Evolutionary conservation across 352 stramenopile genomes (phyloP).

Genomic region (Pythium rishiriense): DNA sequence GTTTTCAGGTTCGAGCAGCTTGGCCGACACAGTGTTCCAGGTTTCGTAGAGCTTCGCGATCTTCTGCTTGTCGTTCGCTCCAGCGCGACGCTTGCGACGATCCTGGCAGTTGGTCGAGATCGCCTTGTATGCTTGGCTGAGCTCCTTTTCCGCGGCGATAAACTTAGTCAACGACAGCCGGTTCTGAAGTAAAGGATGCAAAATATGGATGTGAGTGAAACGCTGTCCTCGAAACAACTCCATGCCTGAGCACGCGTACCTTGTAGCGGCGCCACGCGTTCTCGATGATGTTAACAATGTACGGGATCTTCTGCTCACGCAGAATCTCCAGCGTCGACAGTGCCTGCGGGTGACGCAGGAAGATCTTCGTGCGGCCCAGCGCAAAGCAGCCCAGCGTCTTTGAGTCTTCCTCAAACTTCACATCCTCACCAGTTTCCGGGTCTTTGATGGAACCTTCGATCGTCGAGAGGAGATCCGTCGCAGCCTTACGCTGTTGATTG

Average conservation of each 20-base stretch:
- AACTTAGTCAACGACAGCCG: constrained; percentile 62
- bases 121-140: constrained; percentile 48
- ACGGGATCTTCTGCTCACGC: constrained; percentile 73
- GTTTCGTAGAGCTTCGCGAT: constrained; percentile 59
- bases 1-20: constrained; percentile 55
- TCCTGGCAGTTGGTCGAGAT: constrained; percentile 70
- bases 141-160: constrained; percentile 51
- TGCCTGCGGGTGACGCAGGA: constrained; percentile 87
- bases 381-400: constrained; percentile 76
- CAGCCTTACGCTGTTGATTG: constrained; percentile 54
- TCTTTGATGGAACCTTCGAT: constrained; percentile 58
- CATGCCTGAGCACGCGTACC: constrained; percentile 12
- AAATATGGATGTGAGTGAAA: background rate
- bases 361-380: constrained; percentile 88
- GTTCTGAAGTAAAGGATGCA: constrained; percentile 31
- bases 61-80: constrained; percentile 51
- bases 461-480: constrained; percentile 71
- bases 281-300: constrained; percentile 83
- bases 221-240: background rate
- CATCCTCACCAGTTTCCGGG: constrained; percentile 44
- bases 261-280: constrained; percentile 84
- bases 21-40: constrained; percentile 56
- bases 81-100: constrained; percentile 59
- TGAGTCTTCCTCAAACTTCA: constrained; percentile 78
- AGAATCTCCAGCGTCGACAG: constrained; percentile 85